Evolutionary conservation across 169 alveolate genomes (phyloP), one percentile per base, ranked within the genome.

Genomic region (Babesia ovis): DNA sequence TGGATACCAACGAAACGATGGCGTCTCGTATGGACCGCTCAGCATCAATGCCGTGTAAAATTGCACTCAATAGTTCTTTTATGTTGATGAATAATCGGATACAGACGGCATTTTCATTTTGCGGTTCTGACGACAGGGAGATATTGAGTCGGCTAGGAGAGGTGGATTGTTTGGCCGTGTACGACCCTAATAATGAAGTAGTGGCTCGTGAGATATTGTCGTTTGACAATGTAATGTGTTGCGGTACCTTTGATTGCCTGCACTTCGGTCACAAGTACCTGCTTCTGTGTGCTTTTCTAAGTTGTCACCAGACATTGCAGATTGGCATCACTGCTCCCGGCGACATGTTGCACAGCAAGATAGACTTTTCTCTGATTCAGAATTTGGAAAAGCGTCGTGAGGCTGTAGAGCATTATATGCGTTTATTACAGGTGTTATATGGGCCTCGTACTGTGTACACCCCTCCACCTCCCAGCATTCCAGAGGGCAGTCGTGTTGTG

Each of bases 251-350:
- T 32, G 87, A 79, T 64, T 61, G 72, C 48, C 69, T 79, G 35
- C 87, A 79, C 68, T 79, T 68, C 39, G 87, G 87, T 1, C 87
- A 79, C 53, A 79, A 79, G 83, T 56, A 66, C n/a, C 34, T 79
- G 42, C 61, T 79, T 27, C 77, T 79, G 0, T 3, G 69, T 2
- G 82, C 87, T 16, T 79, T 50, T 32, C 35, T 79, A 60, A 66
- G 81, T 18, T 62, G 84, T 34, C 27, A 62, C 3, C 60, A 43
- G 1, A 32, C 69, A 4, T 22, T 79, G 18, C 60, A 41, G n/a
- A 61, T 79, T n/a, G 87, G 87, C n/a, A 46, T 79, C 16, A 62
- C 75, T 11, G 81, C 83, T 11, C 62, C 87, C 1, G 77, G 60
- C 18, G 68, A 34, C 12, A 6, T 79, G 69, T 42, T 79, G 27